Base-by-base conservation (phyloP, 2,329 filamentous ascomycete genomes). In the Chaetomium globosum region DNA sequence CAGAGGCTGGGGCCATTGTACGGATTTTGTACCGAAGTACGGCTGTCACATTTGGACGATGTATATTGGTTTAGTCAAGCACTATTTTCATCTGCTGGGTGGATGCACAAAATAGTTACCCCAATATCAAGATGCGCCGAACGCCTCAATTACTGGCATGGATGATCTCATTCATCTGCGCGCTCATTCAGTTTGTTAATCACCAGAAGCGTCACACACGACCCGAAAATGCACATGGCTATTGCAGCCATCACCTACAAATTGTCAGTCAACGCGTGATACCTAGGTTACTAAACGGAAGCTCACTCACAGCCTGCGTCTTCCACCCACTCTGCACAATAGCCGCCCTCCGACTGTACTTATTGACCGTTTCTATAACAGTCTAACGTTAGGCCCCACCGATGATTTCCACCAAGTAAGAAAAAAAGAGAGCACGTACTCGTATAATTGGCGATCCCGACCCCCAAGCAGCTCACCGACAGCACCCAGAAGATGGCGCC, bases 301-400 rank as follows among this genome's bases (percentile, higher is more conserved):
- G 5, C 19, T 7, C 26, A 61, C 81, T 69, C 73, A 96, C 90
- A 51, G 89, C 77, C 75, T 98, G 93, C 46, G 95, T 98, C 78
- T 92, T 94, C 90, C 91, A 95, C 1, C 95, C 95, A 33, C 88
- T 90, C 80, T 99, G 95, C 48, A 99, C 95, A 68, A 98, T 84
- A 0, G 95, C 95, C 30, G 84, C 83, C 70, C 88, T 87, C 48
- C 85, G 83, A 71, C 90, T 90, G 76, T 97, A 99, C 74, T 91
- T 89, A 71, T 90, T 90, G 28, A 98, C 80, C 0, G 87, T 89
- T 72, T 87, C 84, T 86, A 48, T 10, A 48, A 21, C 43, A 21
- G 5, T n/a, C n/a, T 8, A 21, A 23, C n/a, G n/a, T 21, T 19
- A 48, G 43, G 19, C 1, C 16, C 13, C 4, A 30, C 8, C 31